A percentile compares a stretch with the other conserved stretches of the same genome.
phyloP scores from a whole-genome alignment of 192 early-diverging fungal genomes.

The Podochytrium sp. region DNA sequence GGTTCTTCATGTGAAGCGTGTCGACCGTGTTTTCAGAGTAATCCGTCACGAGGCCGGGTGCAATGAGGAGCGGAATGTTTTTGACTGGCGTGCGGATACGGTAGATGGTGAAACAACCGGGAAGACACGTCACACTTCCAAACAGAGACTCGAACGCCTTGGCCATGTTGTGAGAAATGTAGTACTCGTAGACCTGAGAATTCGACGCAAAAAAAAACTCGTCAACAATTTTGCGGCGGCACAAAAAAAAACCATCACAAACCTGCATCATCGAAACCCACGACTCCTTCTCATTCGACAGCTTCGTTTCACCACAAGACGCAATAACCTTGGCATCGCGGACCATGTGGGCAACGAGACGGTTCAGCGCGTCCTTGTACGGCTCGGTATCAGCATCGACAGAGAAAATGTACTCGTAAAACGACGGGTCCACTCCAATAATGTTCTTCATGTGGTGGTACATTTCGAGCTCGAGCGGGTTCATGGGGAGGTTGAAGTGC shows the following conservation, averaged over 20 bases:
- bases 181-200: constrained; percentile 80
- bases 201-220: background rate
- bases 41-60: constrained; percentile 77
- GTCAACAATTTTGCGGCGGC: background rate
- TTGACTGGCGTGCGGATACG: constrained; percentile 83
- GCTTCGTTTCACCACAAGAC: constrained; percentile 92
- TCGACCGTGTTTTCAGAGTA: constrained; percentile 92
- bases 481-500: constrained; percentile 92
- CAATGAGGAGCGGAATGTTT: constrained; percentile 78
- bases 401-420: constrained; percentile 97
- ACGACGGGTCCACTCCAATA: constrained; percentile 93
- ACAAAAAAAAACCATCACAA: constrained; percentile 14
- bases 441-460: constrained; percentile 99
- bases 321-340: constrained; percentile 93
- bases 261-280: constrained; percentile 97
- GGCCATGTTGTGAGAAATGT: constrained; percentile 59
- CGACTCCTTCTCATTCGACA: constrained; percentile 90
- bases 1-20: constrained; percentile 97
- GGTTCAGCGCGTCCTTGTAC: constrained; percentile 81
- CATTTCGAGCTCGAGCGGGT: constrained; percentile 94
- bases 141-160: constrained; percentile 72
- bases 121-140: constrained; percentile 67
- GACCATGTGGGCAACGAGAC: constrained; percentile 88
- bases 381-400: constrained; percentile 97
- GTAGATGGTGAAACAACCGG: constrained; percentile 99